Evolutionary conservation across 1,284 basidiomycete species (phyloP), one percentile per base, ranked within the genome.

Genomic region (Pascua sp.): DNA sequence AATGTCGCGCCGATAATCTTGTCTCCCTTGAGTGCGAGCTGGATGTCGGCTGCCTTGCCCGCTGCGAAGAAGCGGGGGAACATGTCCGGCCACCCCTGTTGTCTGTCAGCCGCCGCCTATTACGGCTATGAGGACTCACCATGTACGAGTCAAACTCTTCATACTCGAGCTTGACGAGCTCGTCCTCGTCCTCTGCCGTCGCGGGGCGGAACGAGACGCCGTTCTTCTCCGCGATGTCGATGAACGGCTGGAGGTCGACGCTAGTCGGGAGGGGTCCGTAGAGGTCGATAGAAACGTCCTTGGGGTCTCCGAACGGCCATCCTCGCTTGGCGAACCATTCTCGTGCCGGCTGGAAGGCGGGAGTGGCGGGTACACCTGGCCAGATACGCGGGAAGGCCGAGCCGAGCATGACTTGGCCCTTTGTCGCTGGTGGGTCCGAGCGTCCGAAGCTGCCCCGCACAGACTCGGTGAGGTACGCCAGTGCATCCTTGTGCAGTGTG

Each of bases 31-130:
- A 61, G 24, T 3, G 56, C 61, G 17, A 63, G 57, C 11, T 52
- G 49, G 44, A 68, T 59, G 43, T 68, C 64, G 40, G 51, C 52
- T 12, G 44, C 15, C 11, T 51, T 44, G 4, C 61, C 62, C 1
- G 58, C 56, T 0, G 55, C 48, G 38, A 64, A 32, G 47, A 66
- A 50, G 15, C 18, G 32, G 11, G 55, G 61, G 41, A 62, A 67
- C 56, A 61, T 46, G 53, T 66, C 66, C 3, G 66, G 66, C 66
- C 66, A 67, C 4, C 66, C 66, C 65, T 67, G 47, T 10, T 8
- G 43, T 32, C 24, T 7, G 24, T 60, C 12, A 58, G 54, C 16
- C 11, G 15, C 9, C 11, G 38, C 40, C 41, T 39, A 39, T n/a
- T 39, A 39, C 11, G 41, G 40, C 15, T 17, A 15, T 15, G 37